Percentiles rank a stretch among this genome's conserved stretches.
Conservation (phyloP, 1,284 basidiomycete genomes). For the Pseudozyma sp. region DNA sequence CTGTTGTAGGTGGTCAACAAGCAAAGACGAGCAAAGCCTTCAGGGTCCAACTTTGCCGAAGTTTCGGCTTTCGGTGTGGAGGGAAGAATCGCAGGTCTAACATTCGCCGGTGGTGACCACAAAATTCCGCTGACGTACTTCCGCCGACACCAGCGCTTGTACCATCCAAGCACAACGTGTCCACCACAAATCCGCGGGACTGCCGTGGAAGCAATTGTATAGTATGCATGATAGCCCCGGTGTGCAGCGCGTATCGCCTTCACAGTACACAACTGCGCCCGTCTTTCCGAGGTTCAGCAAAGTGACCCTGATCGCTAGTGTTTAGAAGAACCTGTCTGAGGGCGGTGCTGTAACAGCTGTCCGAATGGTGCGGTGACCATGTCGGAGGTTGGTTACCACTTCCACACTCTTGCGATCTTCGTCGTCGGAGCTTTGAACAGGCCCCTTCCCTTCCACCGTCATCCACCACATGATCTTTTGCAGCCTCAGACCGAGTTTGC, state of each 20-base stretch:
- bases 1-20: not conserved
- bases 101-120: not conserved
- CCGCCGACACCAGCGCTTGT: not conserved
- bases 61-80: conserved; percentile 23
- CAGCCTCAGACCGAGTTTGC: too few species aligned
- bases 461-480: too few species aligned
- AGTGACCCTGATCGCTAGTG: too few species aligned
- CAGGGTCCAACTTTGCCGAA: conserved; percentile 13
- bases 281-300: too few species aligned
- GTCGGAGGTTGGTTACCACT: too few species aligned
- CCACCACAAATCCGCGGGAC: not conserved
- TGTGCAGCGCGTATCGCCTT: not conserved
- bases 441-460: too few species aligned
- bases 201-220: too few species aligned
- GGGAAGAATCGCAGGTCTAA: not conserved
- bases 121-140: not conserved
- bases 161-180: not conserved
- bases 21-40: conserved; percentile 10
- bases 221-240: not conserved
- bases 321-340: too few species aligned
- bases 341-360: too few species aligned
- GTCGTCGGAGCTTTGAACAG: too few species aligned
- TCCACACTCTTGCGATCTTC: too few species aligned
- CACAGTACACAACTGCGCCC: not conserved
- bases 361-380: too few species aligned